Percentiles rank a stretch among this genome's conserved stretches.
phyloP scores from a whole-genome alignment of 2,329 filamentous ascomycete species.

The Graphilbum ipis-grandicollis region DNA sequence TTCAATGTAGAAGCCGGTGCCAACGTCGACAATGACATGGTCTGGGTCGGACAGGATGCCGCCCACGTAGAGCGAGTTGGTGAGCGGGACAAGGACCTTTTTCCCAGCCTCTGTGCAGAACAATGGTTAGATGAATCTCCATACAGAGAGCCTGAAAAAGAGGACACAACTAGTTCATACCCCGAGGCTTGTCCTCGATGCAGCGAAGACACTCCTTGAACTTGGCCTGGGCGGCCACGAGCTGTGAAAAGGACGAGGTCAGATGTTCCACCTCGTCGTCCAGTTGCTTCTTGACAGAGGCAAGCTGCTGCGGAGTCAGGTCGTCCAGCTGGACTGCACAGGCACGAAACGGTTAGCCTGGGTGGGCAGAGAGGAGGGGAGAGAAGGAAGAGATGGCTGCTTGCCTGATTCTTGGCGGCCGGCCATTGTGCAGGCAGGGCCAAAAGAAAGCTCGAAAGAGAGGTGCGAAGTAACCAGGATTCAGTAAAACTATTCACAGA shows the following conservation, averaged over 20 bases:
- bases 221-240: constrained; percentile 77
- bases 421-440: constrained; percentile 3
- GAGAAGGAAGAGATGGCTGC: too few relatives aligned
- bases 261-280: constrained; percentile 93
- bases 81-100: constrained; percentile 77
- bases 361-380: too few relatives aligned
- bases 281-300: constrained; percentile 85
- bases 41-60: constrained; percentile 59
- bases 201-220: constrained; percentile 80
- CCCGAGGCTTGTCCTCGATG: constrained; percentile 30
- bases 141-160: neutral
- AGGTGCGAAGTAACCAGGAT: too few relatives aligned
- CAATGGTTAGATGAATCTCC: neutral
- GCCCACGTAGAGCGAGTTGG: constrained; percentile 84
- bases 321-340: constrained; percentile 45
- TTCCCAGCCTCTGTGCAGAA: constrained; percentile 18
- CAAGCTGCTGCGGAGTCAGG: constrained; percentile 71
- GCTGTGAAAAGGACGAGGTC: constrained; percentile 73
- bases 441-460: too few relatives aligned
- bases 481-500: too few relatives aligned
- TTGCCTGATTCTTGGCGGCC: constrained; percentile 8
- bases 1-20: constrained; percentile 87
- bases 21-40: constrained; percentile 77
- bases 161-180: too few relatives aligned
- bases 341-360: neutral